Evolutionary conservation across 1,284 basidiomycete species (phyloP).

Genomic region (Limonomyces culmigenus): DNA sequence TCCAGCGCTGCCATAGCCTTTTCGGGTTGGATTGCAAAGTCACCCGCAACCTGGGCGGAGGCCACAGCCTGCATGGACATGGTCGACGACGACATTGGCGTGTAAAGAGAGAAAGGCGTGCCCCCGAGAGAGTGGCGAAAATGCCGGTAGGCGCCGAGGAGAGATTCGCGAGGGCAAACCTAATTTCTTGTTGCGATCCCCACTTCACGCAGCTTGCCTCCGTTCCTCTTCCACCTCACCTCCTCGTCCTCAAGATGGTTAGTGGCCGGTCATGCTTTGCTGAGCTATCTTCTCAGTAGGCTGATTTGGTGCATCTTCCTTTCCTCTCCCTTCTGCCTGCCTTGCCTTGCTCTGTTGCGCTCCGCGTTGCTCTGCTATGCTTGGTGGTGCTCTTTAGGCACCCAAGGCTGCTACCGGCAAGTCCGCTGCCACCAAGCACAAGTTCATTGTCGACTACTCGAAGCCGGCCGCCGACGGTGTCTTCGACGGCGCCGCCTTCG

Average conservation of each 20-base stretch:
- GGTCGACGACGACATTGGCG: slow-evolving; percentile 26
- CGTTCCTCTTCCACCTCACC: slow-evolving; percentile 6
- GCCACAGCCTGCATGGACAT: slow-evolving; percentile 51
- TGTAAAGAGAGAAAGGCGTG: slow-evolving; percentile 4
- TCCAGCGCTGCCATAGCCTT: slow-evolving; percentile 62
- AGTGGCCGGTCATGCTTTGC: slow-evolving; percentile 65
- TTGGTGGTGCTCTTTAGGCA: slow-evolving; percentile 17
- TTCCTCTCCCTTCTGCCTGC: slow-evolving; percentile 13
- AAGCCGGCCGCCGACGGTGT: slow-evolving; percentile 83
- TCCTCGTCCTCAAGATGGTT: slow-evolving; percentile 37
- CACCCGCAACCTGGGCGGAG: slow-evolving; percentile 54
- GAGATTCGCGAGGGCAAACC: slow-evolving; percentile 3
- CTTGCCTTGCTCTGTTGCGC: slow-evolving; percentile 6
- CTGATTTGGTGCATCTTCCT: slow-evolving; percentile 32
- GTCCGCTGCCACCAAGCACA: slow-evolving; percentile 65
- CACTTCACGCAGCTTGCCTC: too few species aligned
- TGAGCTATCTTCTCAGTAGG: slow-evolving; percentile 88
- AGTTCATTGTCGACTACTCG: slow-evolving; percentile 90
- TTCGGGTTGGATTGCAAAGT: slow-evolving; percentile 77
- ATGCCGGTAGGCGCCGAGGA: too few species aligned
- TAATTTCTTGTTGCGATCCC: slow-evolving; percentile 2
- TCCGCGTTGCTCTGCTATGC: neutral
- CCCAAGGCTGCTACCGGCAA: slow-evolving; percentile 59
- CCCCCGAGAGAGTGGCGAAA: too few species aligned
- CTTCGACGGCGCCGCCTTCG: slow-evolving; percentile 83